Conservation (phyloP, 2,329 filamentous ascomycete species). For the Botrytis sinoallii region DNA sequence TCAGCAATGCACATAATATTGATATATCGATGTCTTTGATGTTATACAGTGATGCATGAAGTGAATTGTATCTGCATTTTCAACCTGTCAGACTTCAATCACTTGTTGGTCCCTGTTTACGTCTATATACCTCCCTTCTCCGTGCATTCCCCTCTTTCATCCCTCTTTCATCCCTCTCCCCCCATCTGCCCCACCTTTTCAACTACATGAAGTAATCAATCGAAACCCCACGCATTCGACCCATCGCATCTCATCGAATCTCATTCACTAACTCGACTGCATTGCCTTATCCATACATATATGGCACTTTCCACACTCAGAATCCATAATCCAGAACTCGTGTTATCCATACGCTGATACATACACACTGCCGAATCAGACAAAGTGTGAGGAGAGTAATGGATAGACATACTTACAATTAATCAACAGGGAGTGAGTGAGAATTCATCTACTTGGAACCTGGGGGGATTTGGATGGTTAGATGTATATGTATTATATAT, state of each 20-base stretch:
- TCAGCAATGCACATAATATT: background rate
- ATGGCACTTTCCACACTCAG: no score
- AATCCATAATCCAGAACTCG: no score
- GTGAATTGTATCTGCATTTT: background rate
- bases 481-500: accelerated
- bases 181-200: background rate
- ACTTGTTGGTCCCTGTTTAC: background rate
- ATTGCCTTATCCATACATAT: no score
- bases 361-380: no score
- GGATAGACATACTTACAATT: no score
- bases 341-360: no score
- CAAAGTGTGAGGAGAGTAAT: no score
- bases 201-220: background rate
- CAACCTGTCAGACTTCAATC: background rate
- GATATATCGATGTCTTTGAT: background rate
- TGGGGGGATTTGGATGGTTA: no score
- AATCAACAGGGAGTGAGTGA: no score
- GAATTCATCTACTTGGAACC: no score
- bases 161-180: no score
- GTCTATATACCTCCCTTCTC: background rate
- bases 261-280: no score
- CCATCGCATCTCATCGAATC: background rate
- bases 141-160: background rate
- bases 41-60: background rate
- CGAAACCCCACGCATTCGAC: background rate